Base-by-base conservation (phyloP, 2,329 filamentous ascomycete genomes). In the Aspergillus alliaceus region DNA sequence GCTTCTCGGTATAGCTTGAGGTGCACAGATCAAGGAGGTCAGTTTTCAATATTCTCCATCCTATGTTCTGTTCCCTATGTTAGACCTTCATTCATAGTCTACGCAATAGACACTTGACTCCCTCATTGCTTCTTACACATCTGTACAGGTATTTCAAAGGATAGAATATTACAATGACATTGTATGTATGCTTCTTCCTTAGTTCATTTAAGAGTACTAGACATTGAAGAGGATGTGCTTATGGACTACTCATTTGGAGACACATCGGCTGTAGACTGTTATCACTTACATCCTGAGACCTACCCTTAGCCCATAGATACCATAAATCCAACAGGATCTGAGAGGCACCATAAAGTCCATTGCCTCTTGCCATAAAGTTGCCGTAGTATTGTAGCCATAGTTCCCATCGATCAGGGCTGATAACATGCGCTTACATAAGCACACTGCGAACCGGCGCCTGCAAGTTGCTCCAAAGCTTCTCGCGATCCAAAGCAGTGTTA, bases 91-190 rank as follows among this genome's bases (percentile, higher is more conserved):
- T 44, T 11, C 7, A n/a, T 25, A 9, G 12, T 7, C 6, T 4
- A 44, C 15, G 61, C 66, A 22, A 65, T 66, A 14, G 60, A 3
- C 22, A 29, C 8, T 2, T 29, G 4, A 7, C 40, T n/a, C 1
- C 40, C 25, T 18, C 15, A 9, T 44, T 27, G 8, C 27, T 27
- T 27, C 7, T 27, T 27, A 14, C 15, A 4, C 25, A 6, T 42
- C 12, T n/a, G n/a, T n/a, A n/a, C n/a, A n/a, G n/a, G n/a, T n/a
- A n/a, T n/a, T n/a, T n/a, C n/a, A n/a, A n/a, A n/a, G n/a, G n/a
- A n/a, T n/a, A n/a, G n/a, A n/a, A n/a, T n/a, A n/a, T n/a, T n/a
- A n/a, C n/a, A n/a, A n/a, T n/a, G n/a, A n/a, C n/a, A n/a, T n/a
- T n/a, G n/a, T n/a, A n/a, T n/a, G n/a, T n/a, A n/a, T n/a, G n/a